Conservation (phyloP, 306 rosid genomes). For the Alnus rubra region DNA sequence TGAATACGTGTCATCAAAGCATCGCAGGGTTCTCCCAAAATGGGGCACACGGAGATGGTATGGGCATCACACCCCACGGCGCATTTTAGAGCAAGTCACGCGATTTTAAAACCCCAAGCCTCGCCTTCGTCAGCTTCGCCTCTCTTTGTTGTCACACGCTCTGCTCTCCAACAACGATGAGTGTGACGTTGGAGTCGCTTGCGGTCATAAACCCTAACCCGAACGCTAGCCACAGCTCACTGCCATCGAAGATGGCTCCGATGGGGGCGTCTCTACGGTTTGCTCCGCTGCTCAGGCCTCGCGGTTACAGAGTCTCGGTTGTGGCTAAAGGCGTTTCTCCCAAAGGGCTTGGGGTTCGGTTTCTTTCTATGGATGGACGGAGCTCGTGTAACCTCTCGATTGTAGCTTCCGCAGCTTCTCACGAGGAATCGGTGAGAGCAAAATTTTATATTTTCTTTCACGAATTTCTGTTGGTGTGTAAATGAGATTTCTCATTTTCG, state of each 20-base stretch:
- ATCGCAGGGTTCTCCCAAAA: not conserved
- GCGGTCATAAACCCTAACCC: slow-evolving; percentile 64
- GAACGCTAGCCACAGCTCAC: slow-evolving; percentile 36
- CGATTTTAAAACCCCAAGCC: not conserved
- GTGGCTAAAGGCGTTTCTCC: slow-evolving; percentile 20
- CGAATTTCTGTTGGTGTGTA: not conserved
- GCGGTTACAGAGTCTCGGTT: slow-evolving; percentile 31
- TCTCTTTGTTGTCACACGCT: slow-evolving; percentile 1
- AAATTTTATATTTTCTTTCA: not conserved
- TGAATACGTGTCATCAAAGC: slow-evolving; percentile 29
- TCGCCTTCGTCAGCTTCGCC: slow-evolving; percentile 35
- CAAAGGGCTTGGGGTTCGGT: slow-evolving; percentile 25
- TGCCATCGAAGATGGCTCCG: slow-evolving; percentile 29
- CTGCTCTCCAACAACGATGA: slow-evolving; percentile 25
- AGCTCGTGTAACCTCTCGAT: slow-evolving; percentile 35
- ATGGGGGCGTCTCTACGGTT: slow-evolving; percentile 37
- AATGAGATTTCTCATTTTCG: not conserved
- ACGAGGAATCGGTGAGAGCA: slow-evolving; percentile 62
- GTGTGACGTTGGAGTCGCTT: slow-evolving; percentile 56
- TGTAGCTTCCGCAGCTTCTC: slow-evolving; percentile 52
- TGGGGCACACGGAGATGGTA: not conserved
- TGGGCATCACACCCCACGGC: not conserved
- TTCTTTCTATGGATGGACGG: slow-evolving; percentile 33
- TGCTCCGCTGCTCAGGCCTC: slow-evolving; percentile 42
- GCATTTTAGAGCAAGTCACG: not conserved